A percentile compares a stretch with the other conserved stretches of the same genome.
phyloP scores from a whole-genome alignment of 176 grass and related monocot genomes.

The Aegilops sharonensis region DNA sequence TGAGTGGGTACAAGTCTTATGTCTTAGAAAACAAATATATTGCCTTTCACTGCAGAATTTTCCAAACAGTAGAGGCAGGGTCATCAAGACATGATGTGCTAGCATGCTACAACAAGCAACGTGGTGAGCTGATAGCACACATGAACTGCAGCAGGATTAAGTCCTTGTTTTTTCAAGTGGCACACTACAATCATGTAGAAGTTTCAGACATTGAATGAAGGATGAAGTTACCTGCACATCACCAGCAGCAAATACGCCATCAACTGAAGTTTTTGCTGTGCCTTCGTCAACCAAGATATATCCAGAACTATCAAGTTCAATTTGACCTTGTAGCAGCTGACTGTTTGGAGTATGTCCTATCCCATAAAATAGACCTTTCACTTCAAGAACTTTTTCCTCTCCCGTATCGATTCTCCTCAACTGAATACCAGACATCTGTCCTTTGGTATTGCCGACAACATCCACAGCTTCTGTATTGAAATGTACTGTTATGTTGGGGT shows the following conservation, averaged over 20 bases:
- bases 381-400: constrained; percentile 70
- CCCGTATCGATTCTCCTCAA: constrained; percentile 61
- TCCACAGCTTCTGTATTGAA: constrained; percentile 90
- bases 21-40: background rate
- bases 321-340: constrained; percentile 81
- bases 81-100: constrained; percentile 9
- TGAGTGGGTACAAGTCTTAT: background rate
- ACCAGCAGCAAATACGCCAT: constrained; percentile 99
- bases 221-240: constrained; percentile 82
- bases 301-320: constrained; percentile 77
- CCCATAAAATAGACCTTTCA: constrained; percentile 97
- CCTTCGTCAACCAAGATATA: constrained; percentile 88
- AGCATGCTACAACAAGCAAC: background rate
- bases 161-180: background rate
- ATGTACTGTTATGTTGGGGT: constrained; percentile 94
- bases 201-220: background rate
- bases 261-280: constrained; percentile 79
- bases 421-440: constrained; percentile 89
- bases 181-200: constrained; percentile 12
- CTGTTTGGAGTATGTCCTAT: constrained; percentile 98
- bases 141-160: constrained; percentile 16
- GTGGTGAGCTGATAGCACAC: background rate
- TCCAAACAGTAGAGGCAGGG: constrained; percentile 4
- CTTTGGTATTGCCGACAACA: constrained; percentile 82
- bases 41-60: background rate